These are phyloP conservation scores for Phylloporus sp. DNA, from an alignment of 768 basidiomycete genomes.

Conservation along the genomic window DNA sequence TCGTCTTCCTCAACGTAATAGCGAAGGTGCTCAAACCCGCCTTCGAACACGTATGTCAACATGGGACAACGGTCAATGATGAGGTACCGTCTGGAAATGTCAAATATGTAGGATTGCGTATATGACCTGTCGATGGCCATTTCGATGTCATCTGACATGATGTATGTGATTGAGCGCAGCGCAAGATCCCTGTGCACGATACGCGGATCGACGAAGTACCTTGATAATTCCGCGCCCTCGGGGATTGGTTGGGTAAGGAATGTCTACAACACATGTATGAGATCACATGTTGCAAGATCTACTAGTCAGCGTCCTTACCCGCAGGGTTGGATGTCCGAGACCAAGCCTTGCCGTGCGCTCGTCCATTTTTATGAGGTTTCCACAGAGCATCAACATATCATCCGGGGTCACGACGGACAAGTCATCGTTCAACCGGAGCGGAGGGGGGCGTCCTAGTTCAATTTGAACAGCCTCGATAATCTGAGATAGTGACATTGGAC, in stretches of 20 bases:
- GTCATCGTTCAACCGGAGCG: slow-evolving; percentile 23
- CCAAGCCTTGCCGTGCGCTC: slow-evolving; percentile 17
- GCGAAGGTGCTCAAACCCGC: slow-evolving; percentile 25
- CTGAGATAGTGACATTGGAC: slow-evolving; percentile 24
- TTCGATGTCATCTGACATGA: slow-evolving; percentile 23
- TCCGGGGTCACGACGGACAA: slow-evolving; percentile 23
- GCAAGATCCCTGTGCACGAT: slow-evolving; percentile 26
- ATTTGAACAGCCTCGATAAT: slow-evolving; percentile 29
- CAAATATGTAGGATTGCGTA: slow-evolving; percentile 23
- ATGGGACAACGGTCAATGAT: slow-evolving; percentile 26
- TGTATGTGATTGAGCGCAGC: slow-evolving; percentile 27
- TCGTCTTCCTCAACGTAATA: slow-evolving; percentile 27
- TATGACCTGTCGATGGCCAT: slow-evolving; percentile 22
- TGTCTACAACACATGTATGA: slow-evolving; percentile 10
- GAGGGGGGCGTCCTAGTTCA: slow-evolving; percentile 18
- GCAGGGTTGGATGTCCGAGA: slow-evolving; percentile 21
- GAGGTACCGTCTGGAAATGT: slow-evolving; percentile 22
- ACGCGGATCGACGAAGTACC: slow-evolving; percentile 23
- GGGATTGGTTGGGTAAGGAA: slow-evolving; percentile 22
- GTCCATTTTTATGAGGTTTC: slow-evolving; percentile 26
- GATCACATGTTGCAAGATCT: not conserved
- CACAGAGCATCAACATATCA: slow-evolving; percentile 25
- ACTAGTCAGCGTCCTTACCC: slow-evolving; percentile 11
- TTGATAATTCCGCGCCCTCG: slow-evolving; percentile 5
- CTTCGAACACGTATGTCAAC: slow-evolving; percentile 27